Conservation (phyloP, 2,329 filamentous ascomycete species). For the Zasmidium citrigriseum region DNA sequence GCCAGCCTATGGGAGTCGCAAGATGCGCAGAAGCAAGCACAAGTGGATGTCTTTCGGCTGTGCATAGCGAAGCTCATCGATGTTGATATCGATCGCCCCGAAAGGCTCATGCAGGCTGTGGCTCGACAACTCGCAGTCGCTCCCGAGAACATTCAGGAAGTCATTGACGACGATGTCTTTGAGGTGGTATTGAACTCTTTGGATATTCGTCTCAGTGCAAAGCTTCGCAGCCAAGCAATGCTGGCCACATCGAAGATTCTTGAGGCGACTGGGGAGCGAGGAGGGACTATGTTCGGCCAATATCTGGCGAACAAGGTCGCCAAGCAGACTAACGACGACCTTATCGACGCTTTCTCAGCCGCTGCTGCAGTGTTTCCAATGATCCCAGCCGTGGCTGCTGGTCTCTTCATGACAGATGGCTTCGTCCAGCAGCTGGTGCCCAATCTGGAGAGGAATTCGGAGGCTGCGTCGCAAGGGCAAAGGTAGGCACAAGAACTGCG, state of each 20-base stretch:
- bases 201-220: conserved; percentile 75
- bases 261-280: conserved; percentile 71
- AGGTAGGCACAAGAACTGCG: conserved; percentile 23
- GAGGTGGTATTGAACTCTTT: conserved; percentile 85
- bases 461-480: conserved; percentile 33
- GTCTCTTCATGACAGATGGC: conserved; percentile 83
- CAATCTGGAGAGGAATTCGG: conserved; percentile 54
- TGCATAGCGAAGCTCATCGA: conserved; percentile 89
- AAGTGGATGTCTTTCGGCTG: conserved; percentile 67
- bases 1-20: conserved; percentile 43
- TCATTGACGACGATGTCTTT: conserved; percentile 73
- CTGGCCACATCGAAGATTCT: conserved; percentile 82
- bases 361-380: conserved; percentile 86
- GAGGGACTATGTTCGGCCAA: conserved; percentile 62
- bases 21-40: conserved; percentile 46
- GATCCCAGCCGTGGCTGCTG: conserved; percentile 70
- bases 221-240: conserved; percentile 77
- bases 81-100: conserved; percentile 73
- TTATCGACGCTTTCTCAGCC: conserved; percentile 91
- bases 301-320: conserved; percentile 74
- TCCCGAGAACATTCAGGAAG: conserved; percentile 60
- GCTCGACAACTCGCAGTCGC: conserved; percentile 59
- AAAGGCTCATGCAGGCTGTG: conserved; percentile 61
- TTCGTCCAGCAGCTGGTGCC: conserved; percentile 74
- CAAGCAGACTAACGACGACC: conserved; percentile 79